Conservation (phyloP, 83 land plant genomes). For the Diphasiastrum complanatum region DNA sequence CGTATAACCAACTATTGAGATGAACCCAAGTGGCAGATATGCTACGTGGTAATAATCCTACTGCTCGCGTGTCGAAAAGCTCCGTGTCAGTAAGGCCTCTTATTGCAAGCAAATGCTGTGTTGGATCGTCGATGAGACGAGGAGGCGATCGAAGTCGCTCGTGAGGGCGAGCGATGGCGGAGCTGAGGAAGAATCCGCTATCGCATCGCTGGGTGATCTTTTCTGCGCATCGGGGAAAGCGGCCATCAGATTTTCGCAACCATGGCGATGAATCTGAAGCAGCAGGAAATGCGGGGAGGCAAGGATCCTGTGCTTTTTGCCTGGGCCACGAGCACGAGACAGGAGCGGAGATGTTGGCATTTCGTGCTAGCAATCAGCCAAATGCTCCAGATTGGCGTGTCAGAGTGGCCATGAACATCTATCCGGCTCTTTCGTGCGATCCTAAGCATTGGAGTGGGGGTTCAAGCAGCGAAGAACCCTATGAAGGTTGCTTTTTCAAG, state of each 20-base stretch:
- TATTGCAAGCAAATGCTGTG: no score
- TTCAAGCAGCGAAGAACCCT: neutral
- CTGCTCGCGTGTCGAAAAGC: no score
- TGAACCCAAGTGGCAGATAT: no score
- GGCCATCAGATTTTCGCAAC: slow-evolving; percentile 25
- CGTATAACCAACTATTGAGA: no score
- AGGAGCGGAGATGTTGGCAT: slow-evolving; percentile 36
- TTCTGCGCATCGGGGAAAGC: slow-evolving; percentile 19
- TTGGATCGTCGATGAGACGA: no score
- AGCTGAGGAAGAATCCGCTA: slow-evolving; percentile 25
- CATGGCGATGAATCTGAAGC: neutral
- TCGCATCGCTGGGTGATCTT: slow-evolving; percentile 27
- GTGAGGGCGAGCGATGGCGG: slow-evolving; percentile 26
- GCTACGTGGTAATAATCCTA: no score
- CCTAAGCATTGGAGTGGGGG: neutral
- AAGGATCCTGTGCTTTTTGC: slow-evolving; percentile 36
- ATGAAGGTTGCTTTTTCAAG: slow-evolving; percentile 8
- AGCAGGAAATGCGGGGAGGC: neutral
- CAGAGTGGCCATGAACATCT: slow-evolving; percentile 34
- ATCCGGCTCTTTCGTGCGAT: slow-evolving; percentile 29
- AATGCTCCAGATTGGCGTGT: slow-evolving; percentile 39
- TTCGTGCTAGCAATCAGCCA: slow-evolving; percentile 22
- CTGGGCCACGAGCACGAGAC: slow-evolving; percentile 28
- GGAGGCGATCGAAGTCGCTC: no score
- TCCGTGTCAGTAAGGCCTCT: no score